Evolutionary conservation across 176 grass and related monocot genomes (phyloP).

Genomic region (Eragrostis nindensis): DNA sequence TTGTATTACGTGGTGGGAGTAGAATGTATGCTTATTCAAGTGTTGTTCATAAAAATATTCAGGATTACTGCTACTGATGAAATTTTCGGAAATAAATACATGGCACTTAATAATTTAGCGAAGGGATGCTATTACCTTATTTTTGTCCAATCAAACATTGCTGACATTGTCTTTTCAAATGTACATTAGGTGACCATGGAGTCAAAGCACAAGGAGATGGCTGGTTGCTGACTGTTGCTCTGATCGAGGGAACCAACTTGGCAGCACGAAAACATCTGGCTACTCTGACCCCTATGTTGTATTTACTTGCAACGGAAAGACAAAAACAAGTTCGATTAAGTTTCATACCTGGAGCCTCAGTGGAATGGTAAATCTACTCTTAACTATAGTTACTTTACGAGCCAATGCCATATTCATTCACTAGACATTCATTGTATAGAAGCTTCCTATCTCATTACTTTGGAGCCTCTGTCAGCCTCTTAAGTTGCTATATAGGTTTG

Average conservation of each 20-base stretch:
- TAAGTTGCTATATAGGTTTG: conserved; percentile 6
- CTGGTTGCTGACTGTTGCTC: conserved; percentile 88
- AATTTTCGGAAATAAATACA: conserved; percentile 21
- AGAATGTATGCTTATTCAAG: conserved; percentile 1
- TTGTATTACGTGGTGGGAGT: conserved; percentile 1
- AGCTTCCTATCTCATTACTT: background rate
- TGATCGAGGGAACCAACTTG: conserved; percentile 77
- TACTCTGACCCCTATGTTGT: conserved; percentile 96
- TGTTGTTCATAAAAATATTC: conserved; percentile 30
- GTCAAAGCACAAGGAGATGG: conserved; percentile 86
- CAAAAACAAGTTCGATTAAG: conserved; percentile 93
- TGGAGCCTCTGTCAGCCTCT: background rate
- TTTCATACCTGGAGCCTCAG: conserved; percentile 90
- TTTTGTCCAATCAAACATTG: background rate
- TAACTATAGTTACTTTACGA: background rate
- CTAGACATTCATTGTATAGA: conserved; percentile 1
- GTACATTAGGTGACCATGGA: conserved; percentile 79
- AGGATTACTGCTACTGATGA: conserved; percentile 7
- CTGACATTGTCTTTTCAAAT: conserved; percentile 26
- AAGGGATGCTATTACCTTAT: background rate
- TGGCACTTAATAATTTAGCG: background rate
- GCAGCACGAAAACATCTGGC: conserved; percentile 69
- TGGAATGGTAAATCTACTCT: conserved; percentile 79
- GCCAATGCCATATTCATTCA: background rate
- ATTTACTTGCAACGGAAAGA: conserved; percentile 92